Evolutionary conservation across 2,329 filamentous ascomycete genomes (phyloP).

Genomic region (Aciculosporium take): DNA sequence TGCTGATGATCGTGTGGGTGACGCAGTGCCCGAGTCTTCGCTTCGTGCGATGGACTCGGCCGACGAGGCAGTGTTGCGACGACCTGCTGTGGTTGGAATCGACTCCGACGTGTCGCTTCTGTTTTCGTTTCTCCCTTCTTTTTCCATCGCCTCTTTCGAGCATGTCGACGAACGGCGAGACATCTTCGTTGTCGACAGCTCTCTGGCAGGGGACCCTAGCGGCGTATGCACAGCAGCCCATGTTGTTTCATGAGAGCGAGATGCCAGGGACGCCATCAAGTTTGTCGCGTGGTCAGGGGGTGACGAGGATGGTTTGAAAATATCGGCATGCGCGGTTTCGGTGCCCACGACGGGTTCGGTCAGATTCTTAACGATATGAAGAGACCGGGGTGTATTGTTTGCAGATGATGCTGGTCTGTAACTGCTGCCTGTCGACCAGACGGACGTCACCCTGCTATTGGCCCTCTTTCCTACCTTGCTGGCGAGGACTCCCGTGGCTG

Average conservation of each 20-base stretch:
- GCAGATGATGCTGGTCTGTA: constrained; percentile 25
- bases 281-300: constrained; percentile 46
- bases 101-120: constrained; percentile 16
- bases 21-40: constrained; percentile 13
- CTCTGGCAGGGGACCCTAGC: constrained; percentile 20
- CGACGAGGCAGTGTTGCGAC: constrained; percentile 26
- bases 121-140: constrained; percentile 26
- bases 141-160: constrained; percentile 28
- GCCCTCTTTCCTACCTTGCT: constrained; percentile 30
- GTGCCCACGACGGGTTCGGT: constrained; percentile 53
- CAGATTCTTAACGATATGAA: constrained; percentile 27
- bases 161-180: constrained; percentile 37
- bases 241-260: constrained; percentile 41
- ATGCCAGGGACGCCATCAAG: constrained; percentile 55
- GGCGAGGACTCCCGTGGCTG: constrained; percentile 32
- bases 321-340: constrained; percentile 52
- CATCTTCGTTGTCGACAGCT: constrained; percentile 23
- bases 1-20: constrained; percentile 17
- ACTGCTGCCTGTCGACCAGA: constrained; percentile 35
- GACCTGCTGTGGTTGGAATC: constrained; percentile 14
- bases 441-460: constrained; percentile 18
- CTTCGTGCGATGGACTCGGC: constrained; percentile 15
- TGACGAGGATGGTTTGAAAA: constrained; percentile 41
- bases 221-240: constrained; percentile 33
- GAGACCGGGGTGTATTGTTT: constrained; percentile 18